Conservation (phyloP, 2,329 filamentous ascomycete genomes). For the Penicillium sp. region DNA sequence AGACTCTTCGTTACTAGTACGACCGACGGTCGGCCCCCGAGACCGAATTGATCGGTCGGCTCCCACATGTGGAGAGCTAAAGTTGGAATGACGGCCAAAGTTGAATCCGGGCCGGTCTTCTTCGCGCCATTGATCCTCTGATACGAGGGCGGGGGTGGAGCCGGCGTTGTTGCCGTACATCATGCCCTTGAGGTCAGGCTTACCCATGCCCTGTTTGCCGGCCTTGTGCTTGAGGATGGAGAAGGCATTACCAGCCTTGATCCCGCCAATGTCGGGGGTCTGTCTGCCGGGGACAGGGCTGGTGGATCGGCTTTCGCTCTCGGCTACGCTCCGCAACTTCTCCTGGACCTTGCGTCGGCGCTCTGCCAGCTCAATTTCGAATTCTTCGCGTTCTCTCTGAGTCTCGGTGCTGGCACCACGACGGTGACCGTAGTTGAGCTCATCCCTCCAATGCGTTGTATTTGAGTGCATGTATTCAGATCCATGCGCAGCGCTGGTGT, state of each 20-base stretch:
- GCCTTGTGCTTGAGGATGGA: constrained; percentile 41
- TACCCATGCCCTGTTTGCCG: constrained; percentile 26
- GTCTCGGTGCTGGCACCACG: constrained; percentile 45
- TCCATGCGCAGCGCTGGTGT: constrained; percentile 1
- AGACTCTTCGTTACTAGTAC: constrained; percentile 31
- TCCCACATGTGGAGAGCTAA: constrained; percentile 34
- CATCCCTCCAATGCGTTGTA: constrained; percentile 43
- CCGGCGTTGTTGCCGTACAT: constrained; percentile 38
- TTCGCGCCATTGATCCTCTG: constrained; percentile 33
- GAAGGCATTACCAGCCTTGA: constrained; percentile 39
- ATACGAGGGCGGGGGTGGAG: constrained; percentile 32
- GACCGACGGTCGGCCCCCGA: constrained; percentile 23
- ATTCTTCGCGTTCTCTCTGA: constrained; percentile 44
- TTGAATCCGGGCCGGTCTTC: constrained; percentile 29
- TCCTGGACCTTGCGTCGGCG: constrained; percentile 44
- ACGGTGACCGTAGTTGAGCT: constrained; percentile 39
- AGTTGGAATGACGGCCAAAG: constrained; percentile 32
- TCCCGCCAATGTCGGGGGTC: constrained; percentile 28
- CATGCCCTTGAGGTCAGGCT: constrained; percentile 36
- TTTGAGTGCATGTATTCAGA: constrained; percentile 6
- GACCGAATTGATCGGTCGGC: constrained; percentile 25
- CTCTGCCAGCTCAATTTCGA: constrained; percentile 45
- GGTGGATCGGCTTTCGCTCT: constrained; percentile 39
- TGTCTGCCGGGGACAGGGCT: constrained; percentile 37
- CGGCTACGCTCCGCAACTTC: constrained; percentile 40